phyloP scores from a whole-genome alignment of 2,329 filamentous ascomycete species.

The Pseudovirgaria hyperparasitica region DNA sequence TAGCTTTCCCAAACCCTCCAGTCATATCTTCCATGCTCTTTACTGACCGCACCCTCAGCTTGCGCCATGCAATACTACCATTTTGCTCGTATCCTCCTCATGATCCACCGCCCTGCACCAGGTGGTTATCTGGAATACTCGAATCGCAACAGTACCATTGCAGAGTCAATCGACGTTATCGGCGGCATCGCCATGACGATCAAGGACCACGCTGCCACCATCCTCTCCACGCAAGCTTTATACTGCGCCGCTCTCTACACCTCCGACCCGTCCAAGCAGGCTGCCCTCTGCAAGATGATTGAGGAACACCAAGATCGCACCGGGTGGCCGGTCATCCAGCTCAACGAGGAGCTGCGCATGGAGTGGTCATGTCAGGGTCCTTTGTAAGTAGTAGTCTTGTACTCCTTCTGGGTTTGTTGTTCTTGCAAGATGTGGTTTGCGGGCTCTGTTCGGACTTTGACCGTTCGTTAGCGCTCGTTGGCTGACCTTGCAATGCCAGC shows the following conservation, averaged over 20 bases:
- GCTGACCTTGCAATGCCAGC: too few relatives aligned
- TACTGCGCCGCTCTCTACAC: too few relatives aligned
- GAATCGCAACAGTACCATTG: constrained; percentile 30
- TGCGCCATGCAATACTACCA: constrained; percentile 40
- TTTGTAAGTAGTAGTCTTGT: too few relatives aligned
- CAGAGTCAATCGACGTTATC: constrained; percentile 35
- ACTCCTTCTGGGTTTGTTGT: too few relatives aligned
- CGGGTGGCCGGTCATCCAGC: background rate
- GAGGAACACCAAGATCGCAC: background rate
- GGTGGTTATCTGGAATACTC: constrained; percentile 38
- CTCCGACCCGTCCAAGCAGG: constrained; percentile 47
- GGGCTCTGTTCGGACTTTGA: too few relatives aligned
- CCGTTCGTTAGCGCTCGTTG: too few relatives aligned
- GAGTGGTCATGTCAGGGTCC: too few relatives aligned
- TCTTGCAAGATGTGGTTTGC: too few relatives aligned
- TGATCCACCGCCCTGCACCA: constrained; percentile 39
- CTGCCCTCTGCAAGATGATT: constrained; percentile 6
- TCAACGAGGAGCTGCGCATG: too few relatives aligned
- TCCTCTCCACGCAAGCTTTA: constrained; percentile 6
- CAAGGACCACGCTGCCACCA: constrained; percentile 7
- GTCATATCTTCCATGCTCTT: constrained; percentile 12
- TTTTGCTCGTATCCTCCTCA: constrained; percentile 40
- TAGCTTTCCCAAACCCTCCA: constrained; percentile 5
- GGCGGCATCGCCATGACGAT: constrained; percentile 38
- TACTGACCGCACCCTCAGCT: constrained; percentile 20